Evolutionary conservation across 805 yeast genomes (phyloP).

Genomic region (Naumovozyma dairenensis): DNA sequence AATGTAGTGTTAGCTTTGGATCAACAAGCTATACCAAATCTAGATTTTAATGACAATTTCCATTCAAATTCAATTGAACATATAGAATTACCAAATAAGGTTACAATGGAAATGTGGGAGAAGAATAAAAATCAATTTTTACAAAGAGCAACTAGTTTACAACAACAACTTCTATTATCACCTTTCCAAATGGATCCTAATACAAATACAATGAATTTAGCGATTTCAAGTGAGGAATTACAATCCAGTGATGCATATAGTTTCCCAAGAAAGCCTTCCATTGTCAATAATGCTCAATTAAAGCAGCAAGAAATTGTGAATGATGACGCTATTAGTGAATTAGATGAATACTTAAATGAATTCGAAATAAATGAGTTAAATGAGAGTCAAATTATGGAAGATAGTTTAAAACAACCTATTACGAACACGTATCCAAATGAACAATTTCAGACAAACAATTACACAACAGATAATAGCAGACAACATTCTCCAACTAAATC

Average conservation of each 20-base stretch:
- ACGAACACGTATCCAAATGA: conserved; percentile 11
- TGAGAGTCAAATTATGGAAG: conserved; percentile 14
- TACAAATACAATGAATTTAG: neutral
- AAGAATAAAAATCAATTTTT: conserved; percentile 11
- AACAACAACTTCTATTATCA: conserved; percentile 10
- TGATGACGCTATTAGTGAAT: conserved; percentile 21
- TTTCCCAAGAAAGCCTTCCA: conserved; percentile 2
- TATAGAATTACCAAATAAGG: conserved; percentile 11
- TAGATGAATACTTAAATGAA: conserved; percentile 21
- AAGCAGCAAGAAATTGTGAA: neutral
- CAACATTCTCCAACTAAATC: conserved; percentile 30
- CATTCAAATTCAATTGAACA: neutral
- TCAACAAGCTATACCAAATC: conserved; percentile 10
- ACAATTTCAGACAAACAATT: too few relatives aligned
- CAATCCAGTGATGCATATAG: neutral
- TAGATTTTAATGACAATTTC: conserved; percentile 3
- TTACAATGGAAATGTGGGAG: conserved; percentile 21
- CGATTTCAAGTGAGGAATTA: neutral
- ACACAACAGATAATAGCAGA: conserved; percentile 11
- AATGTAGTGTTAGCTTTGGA: conserved; percentile 10
- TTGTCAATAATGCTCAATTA: neutral
- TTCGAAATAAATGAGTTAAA: conserved; percentile 7
- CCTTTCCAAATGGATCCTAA: conserved; percentile 10
- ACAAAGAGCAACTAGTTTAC: conserved; percentile 11
- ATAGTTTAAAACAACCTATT: conserved; percentile 18